Evolutionary conservation across 805 yeast species (phyloP), one percentile per base, ranked within the genome.

Genomic region (Candida mattraensis): DNA sequence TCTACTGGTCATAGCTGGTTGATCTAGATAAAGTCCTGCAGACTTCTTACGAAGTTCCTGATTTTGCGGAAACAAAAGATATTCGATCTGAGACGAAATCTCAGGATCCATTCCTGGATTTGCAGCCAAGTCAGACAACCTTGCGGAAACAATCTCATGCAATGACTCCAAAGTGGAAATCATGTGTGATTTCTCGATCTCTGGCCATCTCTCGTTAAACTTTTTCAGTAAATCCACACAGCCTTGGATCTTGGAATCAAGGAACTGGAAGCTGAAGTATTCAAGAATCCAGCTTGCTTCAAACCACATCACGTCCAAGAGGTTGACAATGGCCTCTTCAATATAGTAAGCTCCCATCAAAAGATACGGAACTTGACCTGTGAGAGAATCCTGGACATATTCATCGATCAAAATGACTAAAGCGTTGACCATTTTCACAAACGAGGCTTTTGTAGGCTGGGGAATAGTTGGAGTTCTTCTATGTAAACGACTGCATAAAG

Each of bases 171-270:
- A 33, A 11, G 37, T 24, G 12, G 25, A 22, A 21, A 43, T 22
- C 45, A 43, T 37, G 16, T 31, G 23, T 11, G 36, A 36, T 12
- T 30, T 33, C 5, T 13, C 29, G 11, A 44, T 32, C 21, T 40
- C 45, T 10, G 48, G 48, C 48, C 48, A 44, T 7, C 45, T 22
- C 18, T 40, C 45, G 24, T 31, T 29, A 19, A 44, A 44, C 18
- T 35, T 37, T 11, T 11, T 18, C 4, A 44, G 27, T 9, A 44
- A 30, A 5, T 28, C 36, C 17, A 44, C 19, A 19, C 39, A 37
- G 4, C 38, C 38, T 15, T 37, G 20, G 9, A 38, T 28, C 20
- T 44, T 44, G 15, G 48, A 27, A 20, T 34, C 38, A n/a, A 44
- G 27, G 18, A 33, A 37, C 8, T 44, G 43, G 18, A 17, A 27